Evolutionary conservation across 371 early-diverging fungal species (phyloP).

Genomic region (Thermomucor indicae-seudaticae): DNA sequence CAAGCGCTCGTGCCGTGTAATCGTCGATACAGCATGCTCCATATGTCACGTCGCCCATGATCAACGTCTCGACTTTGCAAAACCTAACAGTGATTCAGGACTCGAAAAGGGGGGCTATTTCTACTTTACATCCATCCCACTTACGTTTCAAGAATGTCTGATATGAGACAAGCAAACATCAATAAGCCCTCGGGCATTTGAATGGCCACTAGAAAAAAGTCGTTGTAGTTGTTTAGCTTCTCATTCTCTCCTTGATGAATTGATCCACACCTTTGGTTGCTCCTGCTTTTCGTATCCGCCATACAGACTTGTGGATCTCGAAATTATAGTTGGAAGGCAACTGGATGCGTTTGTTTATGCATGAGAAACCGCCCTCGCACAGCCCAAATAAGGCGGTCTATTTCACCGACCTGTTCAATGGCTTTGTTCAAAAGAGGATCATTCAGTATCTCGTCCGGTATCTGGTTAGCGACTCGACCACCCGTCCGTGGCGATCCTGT

Average conservation of each 20-base stretch:
- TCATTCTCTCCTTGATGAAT: background rate
- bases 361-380: background rate
- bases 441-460: constrained; percentile 83
- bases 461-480: constrained; percentile 65
- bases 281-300: constrained; percentile 79
- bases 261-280: constrained; percentile 67
- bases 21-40: constrained; percentile 99
- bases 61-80: constrained; percentile 85
- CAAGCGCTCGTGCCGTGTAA: constrained; percentile 87
- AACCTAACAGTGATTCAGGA: constrained; percentile 47
- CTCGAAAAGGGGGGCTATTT: background rate
- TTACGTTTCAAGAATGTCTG: constrained; percentile 88
- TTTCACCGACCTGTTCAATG: constrained; percentile 56
- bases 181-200: constrained; percentile 99
- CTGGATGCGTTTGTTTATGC: constrained; percentile 14
- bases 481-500: constrained; percentile 20
- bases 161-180: constrained; percentile 91
- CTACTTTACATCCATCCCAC: constrained; percentile 8
- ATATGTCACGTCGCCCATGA: constrained; percentile 99
- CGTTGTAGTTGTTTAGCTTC: background rate
- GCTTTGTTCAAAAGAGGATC: constrained; percentile 78
- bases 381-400: background rate
- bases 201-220: constrained; percentile 73
- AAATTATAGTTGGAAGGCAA: constrained; percentile 99
- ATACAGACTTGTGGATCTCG: constrained; percentile 97